These are phyloP conservation scores for Penicillium sp. DNA, from an alignment of 2,329 filamentous ascomycete species.

Conservation along the genomic window DNA sequence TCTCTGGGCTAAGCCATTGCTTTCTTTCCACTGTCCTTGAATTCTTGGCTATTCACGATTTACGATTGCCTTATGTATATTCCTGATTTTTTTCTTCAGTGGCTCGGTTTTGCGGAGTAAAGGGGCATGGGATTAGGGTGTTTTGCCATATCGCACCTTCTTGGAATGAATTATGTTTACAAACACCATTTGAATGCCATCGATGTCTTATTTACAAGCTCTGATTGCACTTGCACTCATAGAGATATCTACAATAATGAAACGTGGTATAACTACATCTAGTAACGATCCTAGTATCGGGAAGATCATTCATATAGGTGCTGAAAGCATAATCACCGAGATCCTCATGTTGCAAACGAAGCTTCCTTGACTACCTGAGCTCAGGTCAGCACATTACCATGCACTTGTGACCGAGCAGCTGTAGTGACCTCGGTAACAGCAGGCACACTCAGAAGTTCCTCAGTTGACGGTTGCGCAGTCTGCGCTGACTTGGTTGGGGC, in stretches of 20 bases:
- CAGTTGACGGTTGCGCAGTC: neutral
- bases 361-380: too few relatives aligned
- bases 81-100: neutral
- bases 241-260: neutral
- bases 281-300: neutral
- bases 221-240: too few relatives aligned
- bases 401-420: neutral
- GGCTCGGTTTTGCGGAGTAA: neutral
- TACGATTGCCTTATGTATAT: slow-evolving; percentile 4
- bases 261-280: neutral
- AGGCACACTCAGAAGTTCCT: neutral
- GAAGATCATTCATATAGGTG: neutral
- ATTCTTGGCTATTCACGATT: neutral
- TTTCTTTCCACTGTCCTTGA: neutral
- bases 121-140: neutral
- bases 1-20: neutral
- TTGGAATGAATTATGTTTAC: neutral
- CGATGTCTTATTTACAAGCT: neutral
- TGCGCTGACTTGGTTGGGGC: neutral
- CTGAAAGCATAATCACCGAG: too few relatives aligned
- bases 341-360: neutral
- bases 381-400: too few relatives aligned
- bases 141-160: neutral
- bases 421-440: neutral
- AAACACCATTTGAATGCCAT: neutral